Percentiles rank a stretch among this genome's conserved stretches.
Conservation (phyloP, 148 eudicot species). For the Tetragonia tetragonoides region DNA sequence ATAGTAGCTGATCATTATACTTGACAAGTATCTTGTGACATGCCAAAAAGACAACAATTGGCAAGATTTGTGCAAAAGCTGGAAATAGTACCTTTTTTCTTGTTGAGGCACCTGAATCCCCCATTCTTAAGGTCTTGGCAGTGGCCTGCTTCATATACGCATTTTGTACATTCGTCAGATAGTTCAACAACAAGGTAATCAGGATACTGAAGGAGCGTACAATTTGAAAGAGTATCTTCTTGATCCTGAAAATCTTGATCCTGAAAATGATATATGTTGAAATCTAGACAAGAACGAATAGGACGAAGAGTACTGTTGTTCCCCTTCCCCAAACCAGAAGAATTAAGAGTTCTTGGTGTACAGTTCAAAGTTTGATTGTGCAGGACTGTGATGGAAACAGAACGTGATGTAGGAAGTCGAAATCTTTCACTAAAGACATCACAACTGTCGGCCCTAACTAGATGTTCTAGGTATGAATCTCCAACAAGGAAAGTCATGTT, state of each 20-base stretch:
- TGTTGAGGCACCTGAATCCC: conserved; percentile 28
- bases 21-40: too few relatives aligned
- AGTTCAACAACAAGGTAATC: conserved; percentile 9
- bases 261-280: conserved; percentile 8
- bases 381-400: conserved; percentile 10
- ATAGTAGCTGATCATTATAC: too few relatives aligned
- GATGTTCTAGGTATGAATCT: not conserved
- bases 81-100: conserved; percentile 20
- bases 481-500: conserved; percentile 16
- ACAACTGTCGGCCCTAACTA: conserved; percentile 1
- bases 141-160: conserved; percentile 21
- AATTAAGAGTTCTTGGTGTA: not conserved
- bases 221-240: not conserved
- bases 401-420: conserved; percentile 2
- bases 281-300: not conserved
- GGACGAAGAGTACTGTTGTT: not conserved
- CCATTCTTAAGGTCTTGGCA: conserved; percentile 22
- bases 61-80: too few relatives aligned
- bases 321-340: not conserved
- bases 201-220: conserved; percentile 17
- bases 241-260: not conserved
- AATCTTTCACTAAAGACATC: not conserved
- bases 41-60: too few relatives aligned
- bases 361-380: conserved; percentile 31
- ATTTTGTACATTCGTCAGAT: conserved; percentile 24